phyloP scores from a whole-genome alignment of 306 rosid genomes.

The Dryas alaskensis region DNA sequence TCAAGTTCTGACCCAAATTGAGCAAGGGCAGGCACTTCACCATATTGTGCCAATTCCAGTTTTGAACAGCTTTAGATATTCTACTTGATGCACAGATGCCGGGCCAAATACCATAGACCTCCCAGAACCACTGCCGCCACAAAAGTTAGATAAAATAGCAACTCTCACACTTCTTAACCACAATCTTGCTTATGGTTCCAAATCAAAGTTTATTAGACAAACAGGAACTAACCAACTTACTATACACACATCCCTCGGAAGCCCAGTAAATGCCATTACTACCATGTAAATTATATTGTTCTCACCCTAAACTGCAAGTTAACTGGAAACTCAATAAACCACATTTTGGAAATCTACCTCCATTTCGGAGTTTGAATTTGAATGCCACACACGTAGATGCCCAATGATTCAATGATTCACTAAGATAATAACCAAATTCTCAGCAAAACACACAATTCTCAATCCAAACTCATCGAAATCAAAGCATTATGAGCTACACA shows the following conservation, averaged over 20 bases:
- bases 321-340: neutral
- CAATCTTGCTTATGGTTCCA: neutral
- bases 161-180: neutral
- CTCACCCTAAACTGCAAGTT: neutral
- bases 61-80: neutral
- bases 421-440: conserved; percentile 8
- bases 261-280: neutral
- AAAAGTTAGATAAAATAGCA: neutral
- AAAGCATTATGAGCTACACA: conserved; percentile 3
- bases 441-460: neutral
- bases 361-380: neutral
- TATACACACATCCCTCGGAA: too few relatives aligned
- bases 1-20: too few relatives aligned
- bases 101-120: neutral
- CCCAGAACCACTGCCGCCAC: neutral
- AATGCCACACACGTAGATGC: neutral
- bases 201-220: neutral
- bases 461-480: neutral
- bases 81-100: neutral
- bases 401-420: neutral
- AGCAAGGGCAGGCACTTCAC: too few relatives aligned
- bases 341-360: conserved; percentile 8
- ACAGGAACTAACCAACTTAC: neutral
- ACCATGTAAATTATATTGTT: neutral
- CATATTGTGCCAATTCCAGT: too few relatives aligned